These are phyloP conservation scores for Rubus idaeus DNA, from an alignment of 306 rosid genomes.

Conservation along the genomic window DNA sequence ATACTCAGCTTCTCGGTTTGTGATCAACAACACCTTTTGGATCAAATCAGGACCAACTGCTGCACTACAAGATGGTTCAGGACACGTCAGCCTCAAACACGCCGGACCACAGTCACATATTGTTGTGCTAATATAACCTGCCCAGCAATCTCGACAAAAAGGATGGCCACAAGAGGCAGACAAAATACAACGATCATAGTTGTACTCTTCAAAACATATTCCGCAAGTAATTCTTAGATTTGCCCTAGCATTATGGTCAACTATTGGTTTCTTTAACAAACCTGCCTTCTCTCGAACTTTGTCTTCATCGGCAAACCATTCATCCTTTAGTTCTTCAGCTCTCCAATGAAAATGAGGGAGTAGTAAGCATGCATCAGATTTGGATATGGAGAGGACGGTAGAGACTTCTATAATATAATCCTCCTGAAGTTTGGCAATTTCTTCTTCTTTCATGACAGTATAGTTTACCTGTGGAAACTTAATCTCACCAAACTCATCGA, in stretches of 20 bases:
- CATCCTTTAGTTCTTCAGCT: not conserved
- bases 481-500: not conserved
- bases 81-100: not conserved
- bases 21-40: not conserved
- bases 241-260: not conserved
- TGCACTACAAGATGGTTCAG: constrained; percentile 6
- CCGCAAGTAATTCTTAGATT: not conserved
- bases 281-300: not conserved
- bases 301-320: constrained; percentile 10
- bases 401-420: not conserved
- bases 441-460: not conserved
- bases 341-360: constrained; percentile 5
- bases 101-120: not conserved
- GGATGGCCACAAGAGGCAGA: constrained; percentile 3
- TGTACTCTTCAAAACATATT: constrained; percentile 9
- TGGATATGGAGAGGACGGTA: not conserved
- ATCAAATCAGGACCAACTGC: constrained; percentile 3
- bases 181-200: not conserved
- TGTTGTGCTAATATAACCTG: not conserved
- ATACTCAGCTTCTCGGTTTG: not conserved
- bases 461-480: not conserved
- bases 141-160: constrained; percentile 14
- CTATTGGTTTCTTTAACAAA: not conserved
- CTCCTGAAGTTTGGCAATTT: not conserved
- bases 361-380: not conserved